phyloP scores from a whole-genome alignment of 441 rosid genomes.

The Bruguiera hainesii region DNA sequence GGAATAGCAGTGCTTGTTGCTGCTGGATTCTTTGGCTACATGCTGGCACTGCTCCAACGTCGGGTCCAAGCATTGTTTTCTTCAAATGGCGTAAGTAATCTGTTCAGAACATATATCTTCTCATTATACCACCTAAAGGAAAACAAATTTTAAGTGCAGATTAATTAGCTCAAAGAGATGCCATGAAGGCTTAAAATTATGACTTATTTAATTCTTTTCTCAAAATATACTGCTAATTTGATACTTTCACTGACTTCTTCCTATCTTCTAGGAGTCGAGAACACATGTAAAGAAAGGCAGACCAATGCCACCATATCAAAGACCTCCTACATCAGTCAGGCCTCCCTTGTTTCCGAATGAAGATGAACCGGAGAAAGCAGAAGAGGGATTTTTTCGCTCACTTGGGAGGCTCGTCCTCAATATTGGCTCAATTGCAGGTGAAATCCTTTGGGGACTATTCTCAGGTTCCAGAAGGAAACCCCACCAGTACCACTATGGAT shows the following conservation, averaged over 20 bases:
- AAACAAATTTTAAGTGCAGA: background rate
- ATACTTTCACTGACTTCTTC: background rate
- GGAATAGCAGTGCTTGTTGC: constrained; percentile 75
- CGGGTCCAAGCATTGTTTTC: constrained; percentile 61
- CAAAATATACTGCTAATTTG: background rate
- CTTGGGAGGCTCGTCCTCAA: constrained; percentile 61
- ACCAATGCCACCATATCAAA: constrained; percentile 62
- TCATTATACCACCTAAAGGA: background rate
- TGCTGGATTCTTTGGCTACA: constrained; percentile 82
- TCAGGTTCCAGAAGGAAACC: constrained; percentile 54
- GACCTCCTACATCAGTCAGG: constrained; percentile 54
- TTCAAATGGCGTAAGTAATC: constrained; percentile 46
- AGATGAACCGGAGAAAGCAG: constrained; percentile 57
- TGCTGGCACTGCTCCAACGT: constrained; percentile 80
- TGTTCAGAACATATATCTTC: too few species aligned
- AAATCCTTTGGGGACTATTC: constrained; percentile 48
- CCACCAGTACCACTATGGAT: constrained; percentile 26
- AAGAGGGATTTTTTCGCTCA: constrained; percentile 68
- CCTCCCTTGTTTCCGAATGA: constrained; percentile 70
- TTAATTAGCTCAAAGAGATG: too few species aligned
- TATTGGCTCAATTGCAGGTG: constrained; percentile 66
- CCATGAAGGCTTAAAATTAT: too few species aligned
- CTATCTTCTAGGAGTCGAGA: constrained; percentile 41
- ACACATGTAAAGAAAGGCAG: constrained; percentile 34
- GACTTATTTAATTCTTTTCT: too few species aligned